Evolutionary conservation across 441 rosid genomes (phyloP).

Genomic region (Metrosideros polymorpha): DNA sequence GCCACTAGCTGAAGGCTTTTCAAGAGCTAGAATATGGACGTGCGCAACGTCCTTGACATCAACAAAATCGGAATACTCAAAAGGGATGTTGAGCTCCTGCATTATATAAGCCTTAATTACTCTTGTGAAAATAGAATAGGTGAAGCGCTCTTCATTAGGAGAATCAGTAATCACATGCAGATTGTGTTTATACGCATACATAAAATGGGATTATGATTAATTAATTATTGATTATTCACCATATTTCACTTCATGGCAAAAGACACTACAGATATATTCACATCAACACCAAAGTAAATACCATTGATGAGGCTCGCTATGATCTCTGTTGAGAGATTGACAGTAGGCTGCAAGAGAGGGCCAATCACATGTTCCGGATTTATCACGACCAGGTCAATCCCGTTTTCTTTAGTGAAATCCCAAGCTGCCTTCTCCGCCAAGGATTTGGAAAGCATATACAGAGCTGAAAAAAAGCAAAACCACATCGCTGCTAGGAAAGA

Average conservation of each 20-base stretch:
- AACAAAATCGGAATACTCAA: slow-evolving; percentile 24
- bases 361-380: background rate
- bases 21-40: too few relatives aligned
- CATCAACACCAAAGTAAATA: background rate
- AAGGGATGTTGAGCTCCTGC: slow-evolving; percentile 29
- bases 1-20: too few relatives aligned
- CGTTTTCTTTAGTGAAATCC: background rate
- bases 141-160: background rate
- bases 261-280: background rate
- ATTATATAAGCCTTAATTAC: background rate
- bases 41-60: too few relatives aligned
- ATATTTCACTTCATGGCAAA: background rate
- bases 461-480: background rate
- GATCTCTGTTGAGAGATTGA: background rate
- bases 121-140: background rate
- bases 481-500: background rate
- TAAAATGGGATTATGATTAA: background rate
- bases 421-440: background rate
- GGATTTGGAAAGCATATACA: background rate
- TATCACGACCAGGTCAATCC: background rate
- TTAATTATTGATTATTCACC: background rate
- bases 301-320: background rate
- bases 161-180: background rate
- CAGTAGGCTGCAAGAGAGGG: background rate
- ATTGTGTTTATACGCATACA: background rate